Evolutionary conservation across 2,329 filamentous ascomycete genomes (phyloP).

Genomic region (Arthroderma uncinatum): DNA sequence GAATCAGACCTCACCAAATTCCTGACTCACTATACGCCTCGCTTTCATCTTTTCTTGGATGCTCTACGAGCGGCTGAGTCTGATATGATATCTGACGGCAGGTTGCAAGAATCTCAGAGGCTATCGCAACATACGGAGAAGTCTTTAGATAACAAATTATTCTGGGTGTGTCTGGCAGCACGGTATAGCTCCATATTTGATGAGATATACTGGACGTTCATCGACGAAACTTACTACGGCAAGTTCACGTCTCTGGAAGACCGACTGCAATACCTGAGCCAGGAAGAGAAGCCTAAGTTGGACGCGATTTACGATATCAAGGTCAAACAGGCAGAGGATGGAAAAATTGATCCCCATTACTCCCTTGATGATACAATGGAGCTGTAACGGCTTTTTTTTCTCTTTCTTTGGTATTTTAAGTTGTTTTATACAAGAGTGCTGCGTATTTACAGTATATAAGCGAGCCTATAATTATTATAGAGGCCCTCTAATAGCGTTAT

Average conservation of each 20-base stretch:
- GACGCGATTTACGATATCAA: constrained; percentile 7
- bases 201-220: constrained; percentile 21
- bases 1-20: constrained; percentile 19
- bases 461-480: too few species aligned
- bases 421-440: too few species aligned
- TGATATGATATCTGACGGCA: constrained; percentile 11
- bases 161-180: constrained; percentile 22
- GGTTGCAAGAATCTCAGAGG: constrained; percentile 12
- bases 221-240: constrained; percentile 17
- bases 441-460: too few species aligned
- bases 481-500: too few species aligned
- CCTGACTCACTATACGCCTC: constrained; percentile 18
- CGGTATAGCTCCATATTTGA: constrained; percentile 21
- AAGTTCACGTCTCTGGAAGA: constrained; percentile 16
- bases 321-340: constrained; percentile 12
- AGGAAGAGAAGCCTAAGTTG: constrained; percentile 10
- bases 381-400: too few species aligned
- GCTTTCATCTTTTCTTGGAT: constrained; percentile 19
- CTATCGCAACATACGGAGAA: constrained; percentile 19
- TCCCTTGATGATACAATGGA: constrained; percentile 13
- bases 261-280: constrained; percentile 14
- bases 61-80: constrained; percentile 17
- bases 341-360: constrained; percentile 9
- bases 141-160: constrained; percentile 19
- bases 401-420: too few species aligned